Evolutionary conservation across 177 flowering plant species (phyloP).

Genomic region (Vitis hybrid): DNA sequence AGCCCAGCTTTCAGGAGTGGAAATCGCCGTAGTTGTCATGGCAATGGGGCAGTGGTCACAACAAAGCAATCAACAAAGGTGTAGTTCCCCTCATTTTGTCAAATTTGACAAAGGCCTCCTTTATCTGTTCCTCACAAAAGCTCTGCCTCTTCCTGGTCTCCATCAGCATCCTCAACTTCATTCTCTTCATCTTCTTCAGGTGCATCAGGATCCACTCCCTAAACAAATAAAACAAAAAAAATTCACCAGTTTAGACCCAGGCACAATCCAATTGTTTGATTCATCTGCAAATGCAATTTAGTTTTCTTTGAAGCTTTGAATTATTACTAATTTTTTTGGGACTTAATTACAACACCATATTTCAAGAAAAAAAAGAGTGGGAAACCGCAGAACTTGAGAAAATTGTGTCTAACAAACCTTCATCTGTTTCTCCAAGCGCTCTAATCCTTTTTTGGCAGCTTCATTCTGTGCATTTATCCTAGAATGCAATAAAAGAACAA

Average conservation of each 20-base stretch:
- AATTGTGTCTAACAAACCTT: slow-evolving; percentile 53
- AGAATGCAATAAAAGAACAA: slow-evolving; percentile 13
- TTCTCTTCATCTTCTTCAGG: slow-evolving; percentile 97
- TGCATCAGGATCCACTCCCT: slow-evolving; percentile 99
- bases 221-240: slow-evolving; percentile 8
- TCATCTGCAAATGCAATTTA: too few relatives aligned
- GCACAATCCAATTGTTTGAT: not conserved
- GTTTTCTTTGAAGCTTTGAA: too few relatives aligned
- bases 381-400: not conserved
- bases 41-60: too few relatives aligned
- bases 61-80: too few relatives aligned
- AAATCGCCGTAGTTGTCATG: too few relatives aligned
- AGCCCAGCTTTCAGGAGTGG: too few relatives aligned
- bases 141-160: slow-evolving; percentile 81
- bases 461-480: slow-evolving; percentile 90
- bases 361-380: not conserved
- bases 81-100: too few relatives aligned
- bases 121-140: slow-evolving; percentile 38
- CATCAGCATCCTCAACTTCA: slow-evolving; percentile 93
- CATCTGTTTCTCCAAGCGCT: slow-evolving; percentile 93
- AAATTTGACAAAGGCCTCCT: not conserved
- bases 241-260: slow-evolving; percentile 4
- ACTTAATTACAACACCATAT: too few relatives aligned
- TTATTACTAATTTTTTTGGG: too few relatives aligned
- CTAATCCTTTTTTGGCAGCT: slow-evolving; percentile 90